These are phyloP conservation scores for Aegle marmelos DNA, from an alignment of 345 rosid genomes.

Conservation along the genomic window DNA sequence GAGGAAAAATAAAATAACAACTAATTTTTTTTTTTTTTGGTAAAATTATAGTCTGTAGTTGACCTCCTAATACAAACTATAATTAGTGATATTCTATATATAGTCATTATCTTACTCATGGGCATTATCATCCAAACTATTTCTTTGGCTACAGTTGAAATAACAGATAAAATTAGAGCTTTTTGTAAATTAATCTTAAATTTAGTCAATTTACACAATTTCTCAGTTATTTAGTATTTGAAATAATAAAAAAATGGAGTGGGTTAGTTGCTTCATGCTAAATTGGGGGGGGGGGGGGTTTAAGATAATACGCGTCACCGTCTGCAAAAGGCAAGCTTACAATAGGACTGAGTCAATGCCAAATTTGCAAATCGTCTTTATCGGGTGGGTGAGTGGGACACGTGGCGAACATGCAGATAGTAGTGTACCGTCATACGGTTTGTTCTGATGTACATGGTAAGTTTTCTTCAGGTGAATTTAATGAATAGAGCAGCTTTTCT, in stretches of 20 bases:
- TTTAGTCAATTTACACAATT: not conserved
- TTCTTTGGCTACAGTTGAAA: too few species aligned
- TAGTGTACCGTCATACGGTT: not conserved
- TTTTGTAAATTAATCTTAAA: not conserved
- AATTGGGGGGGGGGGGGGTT: constrained; percentile 20
- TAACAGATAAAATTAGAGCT: too few species aligned
- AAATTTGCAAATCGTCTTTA: not conserved
- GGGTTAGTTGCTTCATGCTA: constrained; percentile 2
- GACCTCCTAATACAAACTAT: too few species aligned
- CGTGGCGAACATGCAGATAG: constrained; percentile 32
- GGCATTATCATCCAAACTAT: too few species aligned
- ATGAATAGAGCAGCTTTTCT: not conserved
- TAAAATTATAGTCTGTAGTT: too few species aligned
- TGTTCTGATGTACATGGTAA: not conserved
- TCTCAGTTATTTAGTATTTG: not conserved
- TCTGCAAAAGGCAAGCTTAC: not conserved
- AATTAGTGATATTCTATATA: too few species aligned
- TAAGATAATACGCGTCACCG: constrained; percentile 13
- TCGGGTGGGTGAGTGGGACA: constrained; percentile 2
- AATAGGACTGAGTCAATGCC: constrained; percentile 34
- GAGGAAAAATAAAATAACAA: too few species aligned
- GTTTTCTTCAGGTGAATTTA: not conserved
- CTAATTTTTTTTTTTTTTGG: too few species aligned
- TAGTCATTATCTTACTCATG: too few species aligned
- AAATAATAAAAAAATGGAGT: not conserved